Percentiles rank a stretch among this genome's conserved stretches.
These are phyloP conservation scores for Phycomyces nitens DNA, from an alignment of 192 early-diverging fungal species.

Conservation along the genomic window DNA sequence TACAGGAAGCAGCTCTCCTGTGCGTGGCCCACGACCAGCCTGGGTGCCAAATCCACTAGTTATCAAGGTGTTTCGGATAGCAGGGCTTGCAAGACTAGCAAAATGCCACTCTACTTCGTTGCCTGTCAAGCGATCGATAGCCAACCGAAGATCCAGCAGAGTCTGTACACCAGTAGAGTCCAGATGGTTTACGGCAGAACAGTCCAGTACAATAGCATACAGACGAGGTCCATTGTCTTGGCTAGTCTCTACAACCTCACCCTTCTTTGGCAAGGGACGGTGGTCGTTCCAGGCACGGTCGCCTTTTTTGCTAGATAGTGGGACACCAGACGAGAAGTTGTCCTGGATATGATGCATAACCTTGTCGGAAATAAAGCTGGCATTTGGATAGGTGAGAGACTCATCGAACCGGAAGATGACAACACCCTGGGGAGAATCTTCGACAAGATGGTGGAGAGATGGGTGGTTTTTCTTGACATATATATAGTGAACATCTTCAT, in stretches of 20 bases:
- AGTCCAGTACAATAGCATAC: constrained; percentile 32
- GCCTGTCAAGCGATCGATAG: constrained; percentile 32
- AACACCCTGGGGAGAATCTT: constrained; percentile 53
- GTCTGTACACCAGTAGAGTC: constrained; percentile 38
- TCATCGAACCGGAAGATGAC: constrained; percentile 73
- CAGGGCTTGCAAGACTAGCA: constrained; percentile 23
- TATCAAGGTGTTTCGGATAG: constrained; percentile 28
- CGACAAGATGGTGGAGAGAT: constrained; percentile 24
- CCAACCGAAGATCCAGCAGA: constrained; percentile 26
- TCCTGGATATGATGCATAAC: constrained; percentile 42
- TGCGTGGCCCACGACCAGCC: background rate
- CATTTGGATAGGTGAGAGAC: constrained; percentile 73
- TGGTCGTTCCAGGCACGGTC: constrained; percentile 35
- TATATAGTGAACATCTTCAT: constrained; percentile 19
- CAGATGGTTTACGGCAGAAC: constrained; percentile 31
- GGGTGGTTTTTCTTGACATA: constrained; percentile 29
- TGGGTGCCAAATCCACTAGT: constrained; percentile 32
- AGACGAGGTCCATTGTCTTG: constrained; percentile 21
- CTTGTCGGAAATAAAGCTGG: constrained; percentile 53
- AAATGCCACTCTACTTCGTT: constrained; percentile 37
- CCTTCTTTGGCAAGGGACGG: too few species aligned
- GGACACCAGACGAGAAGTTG: constrained; percentile 16
- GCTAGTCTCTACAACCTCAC: constrained; percentile 29
- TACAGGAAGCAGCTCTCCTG: constrained; percentile 26
- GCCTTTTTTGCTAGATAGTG: constrained; percentile 11